Evolutionary conservation across 2,329 filamentous ascomycete genomes (phyloP).

Genomic region (Stagonosporopsis cucurbitacearum): DNA sequence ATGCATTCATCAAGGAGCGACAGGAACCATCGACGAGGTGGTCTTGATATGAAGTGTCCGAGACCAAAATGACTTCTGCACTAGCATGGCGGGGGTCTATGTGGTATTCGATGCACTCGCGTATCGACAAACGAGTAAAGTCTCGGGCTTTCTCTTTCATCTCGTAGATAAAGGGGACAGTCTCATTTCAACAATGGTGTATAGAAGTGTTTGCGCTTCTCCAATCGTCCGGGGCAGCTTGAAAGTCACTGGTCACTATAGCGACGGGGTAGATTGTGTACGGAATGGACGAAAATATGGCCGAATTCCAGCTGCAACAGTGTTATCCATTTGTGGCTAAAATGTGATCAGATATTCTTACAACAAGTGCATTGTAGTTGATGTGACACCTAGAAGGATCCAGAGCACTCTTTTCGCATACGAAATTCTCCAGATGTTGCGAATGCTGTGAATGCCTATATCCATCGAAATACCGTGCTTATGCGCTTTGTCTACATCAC

Average conservation of each 20-base stretch:
- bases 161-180: background rate
- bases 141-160: background rate
- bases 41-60: background rate
- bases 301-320: background rate
- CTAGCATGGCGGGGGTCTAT: background rate
- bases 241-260: constrained; percentile 5
- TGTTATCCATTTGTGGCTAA: background rate
- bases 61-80: background rate
- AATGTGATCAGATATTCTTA: too few relatives aligned
- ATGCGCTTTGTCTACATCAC: constrained; percentile 27
- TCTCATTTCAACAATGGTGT: too few relatives aligned
- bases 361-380: too few relatives aligned
- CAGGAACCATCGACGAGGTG: background rate
- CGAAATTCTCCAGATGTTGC: constrained; percentile 39
- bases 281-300: constrained; percentile 1
- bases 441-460: constrained; percentile 50
- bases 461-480: constrained; percentile 46
- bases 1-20: too few relatives aligned
- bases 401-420: background rate
- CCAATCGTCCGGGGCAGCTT: background rate
- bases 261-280: constrained; percentile 4
- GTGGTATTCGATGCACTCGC: background rate
- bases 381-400: too few relatives aligned
- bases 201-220: too few relatives aligned
- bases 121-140: background rate